phyloP scores from a whole-genome alignment of 768 basidiomycete genomes.

The Asterophora lycoperdoides region DNA sequence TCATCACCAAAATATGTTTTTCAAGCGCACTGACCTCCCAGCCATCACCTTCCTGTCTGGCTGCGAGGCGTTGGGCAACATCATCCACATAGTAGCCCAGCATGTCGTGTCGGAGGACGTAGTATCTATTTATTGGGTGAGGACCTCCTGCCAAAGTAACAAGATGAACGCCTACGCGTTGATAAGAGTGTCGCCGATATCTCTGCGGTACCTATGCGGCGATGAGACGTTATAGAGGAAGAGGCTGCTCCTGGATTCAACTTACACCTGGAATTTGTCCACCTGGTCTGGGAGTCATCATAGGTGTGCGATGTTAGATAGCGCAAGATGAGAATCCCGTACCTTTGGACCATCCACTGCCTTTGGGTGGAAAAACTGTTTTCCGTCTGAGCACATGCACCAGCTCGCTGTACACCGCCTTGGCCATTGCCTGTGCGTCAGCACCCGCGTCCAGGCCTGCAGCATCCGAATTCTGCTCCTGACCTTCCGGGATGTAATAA shows the following conservation, averaged over 20 bases:
- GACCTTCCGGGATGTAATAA: slow-evolving; percentile 35
- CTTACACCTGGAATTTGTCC: slow-evolving; percentile 77
- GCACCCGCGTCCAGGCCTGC: slow-evolving; percentile 25
- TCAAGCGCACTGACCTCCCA: slow-evolving; percentile 63
- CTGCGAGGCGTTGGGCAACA: slow-evolving; percentile 49
- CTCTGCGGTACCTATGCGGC: slow-evolving; percentile 64
- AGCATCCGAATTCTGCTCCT: slow-evolving; percentile 1
- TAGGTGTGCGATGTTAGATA: too few species aligned
- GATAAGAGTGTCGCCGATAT: slow-evolving; percentile 83
- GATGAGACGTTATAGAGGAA: not conserved
- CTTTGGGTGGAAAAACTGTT: slow-evolving; percentile 61
- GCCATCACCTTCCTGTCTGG: slow-evolving; percentile 38
- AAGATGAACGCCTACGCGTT: slow-evolving; percentile 60
- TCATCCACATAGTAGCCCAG: slow-evolving; percentile 65
- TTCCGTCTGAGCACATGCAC: slow-evolving; percentile 70
- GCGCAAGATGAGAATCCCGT: slow-evolving; percentile 13
- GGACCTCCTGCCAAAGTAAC: not conserved
- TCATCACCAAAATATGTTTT: not conserved
- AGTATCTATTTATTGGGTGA: slow-evolving; percentile 52
- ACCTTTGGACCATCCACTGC: slow-evolving; percentile 69
- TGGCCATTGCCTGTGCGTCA: slow-evolving; percentile 45
- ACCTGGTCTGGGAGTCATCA: slow-evolving; percentile 52
- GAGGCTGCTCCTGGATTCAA: slow-evolving; percentile 6
- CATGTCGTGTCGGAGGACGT: slow-evolving; percentile 83
- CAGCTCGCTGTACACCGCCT: slow-evolving; percentile 75